Evolutionary conservation across 139 green algal genomes (phyloP), one percentile per base, ranked within the genome.

Genomic region (Asterochloris erici): DNA sequence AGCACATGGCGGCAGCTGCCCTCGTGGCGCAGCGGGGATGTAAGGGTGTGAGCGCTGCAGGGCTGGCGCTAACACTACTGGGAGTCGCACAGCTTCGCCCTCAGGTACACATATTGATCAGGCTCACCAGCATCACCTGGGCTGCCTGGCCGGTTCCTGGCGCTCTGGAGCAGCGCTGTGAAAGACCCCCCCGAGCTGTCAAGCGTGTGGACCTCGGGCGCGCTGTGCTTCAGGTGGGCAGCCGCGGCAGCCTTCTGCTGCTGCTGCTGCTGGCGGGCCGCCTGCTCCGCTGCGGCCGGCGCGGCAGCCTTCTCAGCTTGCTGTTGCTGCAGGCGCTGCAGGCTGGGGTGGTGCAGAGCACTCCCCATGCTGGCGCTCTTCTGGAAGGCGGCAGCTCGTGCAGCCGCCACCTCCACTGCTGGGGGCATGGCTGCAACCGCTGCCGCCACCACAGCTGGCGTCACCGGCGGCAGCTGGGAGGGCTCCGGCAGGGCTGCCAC

Each of bases 341-440:
- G 60, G 14, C 68, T 16, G 14, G 24, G 76, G 21, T n/a, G n/a
- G 54, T 80, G 76, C 60, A 80, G 23, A 47, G 76, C 76, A 54
- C 54, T 80, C 60, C 76, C 76, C 24, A 61, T 80, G 76, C 76
- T 80, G 47, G 47, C 60, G 13, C 60, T 70, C 60, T 80, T 80
- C 76, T 80, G 68, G 26, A 80, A 21, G 23, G 76, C 76, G 29
- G 76, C 76, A 69, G 76, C 76, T 70, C 60, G 68, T 0, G 76
- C 38, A n/a, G 76, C 26, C 11, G 38, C 38, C 38, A 54, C 38
- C 38, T 54, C 38, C 38, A 54, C 38, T 10, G 38, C 38, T 54
- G 38, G 38, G 38, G 38, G 38, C 38, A 54, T 54, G 38, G 38
- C 38, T 54, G 38, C 38, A 54, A 54, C 38, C 6, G 38, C 38